Evolutionary conservation across 2,329 filamentous ascomycete species (phyloP).

Genomic region (Pseudogymnoascus sp.): DNA sequence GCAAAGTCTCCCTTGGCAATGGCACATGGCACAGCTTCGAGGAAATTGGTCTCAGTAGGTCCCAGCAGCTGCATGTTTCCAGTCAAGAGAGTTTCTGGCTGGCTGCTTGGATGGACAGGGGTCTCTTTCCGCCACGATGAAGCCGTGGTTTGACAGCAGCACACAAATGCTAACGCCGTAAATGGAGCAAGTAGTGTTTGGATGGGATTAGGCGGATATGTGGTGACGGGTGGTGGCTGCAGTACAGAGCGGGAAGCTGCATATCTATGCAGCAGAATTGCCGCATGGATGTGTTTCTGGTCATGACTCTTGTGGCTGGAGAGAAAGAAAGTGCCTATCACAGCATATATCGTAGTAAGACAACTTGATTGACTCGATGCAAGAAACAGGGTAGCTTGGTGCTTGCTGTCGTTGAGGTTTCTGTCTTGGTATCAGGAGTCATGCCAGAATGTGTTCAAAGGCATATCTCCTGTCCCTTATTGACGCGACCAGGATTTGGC

Average conservation of each 20-base stretch:
- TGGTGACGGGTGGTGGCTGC: conserved; percentile 23
- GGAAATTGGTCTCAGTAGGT: conserved; percentile 9
- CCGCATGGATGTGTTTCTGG: conserved; percentile 28
- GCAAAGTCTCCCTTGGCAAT: background rate
- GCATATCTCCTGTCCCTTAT: background rate
- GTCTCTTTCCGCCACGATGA: conserved; percentile 17
- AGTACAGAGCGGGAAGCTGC: conserved; percentile 36
- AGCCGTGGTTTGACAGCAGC: conserved; percentile 26
- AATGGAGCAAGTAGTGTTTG: conserved; percentile 26
- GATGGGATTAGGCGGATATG: conserved; percentile 21
- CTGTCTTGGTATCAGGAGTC: background rate
- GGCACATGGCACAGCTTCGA: background rate
- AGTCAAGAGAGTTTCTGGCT: conserved; percentile 17
- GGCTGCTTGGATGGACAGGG: conserved; percentile 21
- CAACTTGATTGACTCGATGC: conserved; percentile 45
- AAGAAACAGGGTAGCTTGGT: conserved; percentile 18
- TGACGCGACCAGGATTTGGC: background rate
- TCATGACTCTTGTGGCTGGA: conserved; percentile 27
- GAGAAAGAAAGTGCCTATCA: conserved; percentile 39
- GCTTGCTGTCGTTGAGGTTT: background rate
- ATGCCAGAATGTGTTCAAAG: background rate
- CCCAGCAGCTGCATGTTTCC: conserved; percentile 7
- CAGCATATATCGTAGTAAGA: conserved; percentile 28
- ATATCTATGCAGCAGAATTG: conserved; percentile 29
- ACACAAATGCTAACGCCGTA: conserved; percentile 23